Base-by-base conservation (phyloP, 2,329 filamentous ascomycete species). In the Colletotrichum paranaense region DNA sequence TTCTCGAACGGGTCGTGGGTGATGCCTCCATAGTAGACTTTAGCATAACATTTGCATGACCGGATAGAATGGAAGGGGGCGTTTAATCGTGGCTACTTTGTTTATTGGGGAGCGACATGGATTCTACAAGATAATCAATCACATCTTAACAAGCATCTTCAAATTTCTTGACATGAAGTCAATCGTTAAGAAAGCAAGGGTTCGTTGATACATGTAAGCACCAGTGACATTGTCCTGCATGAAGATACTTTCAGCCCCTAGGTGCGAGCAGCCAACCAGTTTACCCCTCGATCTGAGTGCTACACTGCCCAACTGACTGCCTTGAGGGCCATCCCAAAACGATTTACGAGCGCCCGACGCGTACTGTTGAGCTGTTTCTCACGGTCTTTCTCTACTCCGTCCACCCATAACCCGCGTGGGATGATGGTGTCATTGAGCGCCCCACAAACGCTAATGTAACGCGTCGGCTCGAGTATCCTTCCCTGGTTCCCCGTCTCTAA, bases 1-100 rank as follows among this genome's bases (percentile, higher is more conserved):
- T 58, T 70, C 56, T 60, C 70, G 9, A 73, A 73, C 60, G 70
- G 70, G 7, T 42, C 70, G 5, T 73, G 67, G 67, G 56, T 55
- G 42, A 60, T 70, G 66, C 66, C 70, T 9, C 19, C 55, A 46
- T 42, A 64, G 42, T 72, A 72, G 65, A 57, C 42, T n/a, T 11
- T 5, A 49, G 19, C 19, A 49, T 49, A n/a, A 22, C 42, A 49
- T 49, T n/a, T 49, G 30, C 9, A 12, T 9, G 49, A 30, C 9
- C 19, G 28, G 62, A 49, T 53, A 24, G 32, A 52, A 53, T 65
- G 52, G 32, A 30, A 5, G 38, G 14, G n/a, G 49, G 62, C 62
- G 30, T 64, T 55, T 7, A 9, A 19, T 28, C 16, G 55, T n/a
- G 22, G 22, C 22, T 56, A 14, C 7, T 49, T 49, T 22, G 42